Percentiles rank a stretch among this genome's conserved stretches.
Evolutionary conservation across 2,329 filamentous ascomycete genomes (phyloP).

Genomic region (Colletotrichum sansevieriae): DNA sequence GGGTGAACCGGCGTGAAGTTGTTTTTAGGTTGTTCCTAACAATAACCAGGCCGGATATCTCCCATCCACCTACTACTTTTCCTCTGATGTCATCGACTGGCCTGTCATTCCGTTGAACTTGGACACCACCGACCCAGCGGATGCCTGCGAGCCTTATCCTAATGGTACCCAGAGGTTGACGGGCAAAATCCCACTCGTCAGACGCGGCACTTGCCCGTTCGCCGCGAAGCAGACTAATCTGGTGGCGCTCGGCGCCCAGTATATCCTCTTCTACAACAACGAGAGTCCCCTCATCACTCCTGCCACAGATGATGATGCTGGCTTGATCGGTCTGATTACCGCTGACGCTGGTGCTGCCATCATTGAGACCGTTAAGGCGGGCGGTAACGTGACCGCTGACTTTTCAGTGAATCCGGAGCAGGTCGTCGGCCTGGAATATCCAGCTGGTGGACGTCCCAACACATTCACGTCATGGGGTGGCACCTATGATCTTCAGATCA

Average conservation of each 20-base stretch:
- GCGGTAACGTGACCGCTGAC: constrained; percentile 48
- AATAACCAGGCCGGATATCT: constrained; percentile 49
- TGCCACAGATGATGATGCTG: constrained; percentile 28
- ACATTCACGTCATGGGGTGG: constrained; percentile 59
- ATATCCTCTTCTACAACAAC: constrained; percentile 50
- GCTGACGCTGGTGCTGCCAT: constrained; percentile 46
- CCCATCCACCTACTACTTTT: constrained; percentile 51
- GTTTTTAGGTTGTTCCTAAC: constrained; percentile 25
- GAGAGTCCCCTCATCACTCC: constrained; percentile 42
- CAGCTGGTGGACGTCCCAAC: constrained; percentile 52
- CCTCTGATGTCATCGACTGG: constrained; percentile 52
- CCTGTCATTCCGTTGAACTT: constrained; percentile 46
- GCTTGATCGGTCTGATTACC: constrained; percentile 44
- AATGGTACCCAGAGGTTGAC: constrained; percentile 43
- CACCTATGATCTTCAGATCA: constrained; percentile 57
- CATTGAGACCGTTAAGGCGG: constrained; percentile 45
- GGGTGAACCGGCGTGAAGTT: constrained; percentile 9
- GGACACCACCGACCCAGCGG: constrained; percentile 45
- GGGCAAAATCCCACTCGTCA: constrained; percentile 47
- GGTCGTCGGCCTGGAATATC: constrained; percentile 44
- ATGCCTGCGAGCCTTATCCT: constrained; percentile 48
- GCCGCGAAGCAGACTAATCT: constrained; percentile 48
- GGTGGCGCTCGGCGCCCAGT: constrained; percentile 45
- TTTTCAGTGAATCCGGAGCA: constrained; percentile 47
- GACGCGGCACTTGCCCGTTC: constrained; percentile 52